Base-by-base conservation (phyloP, 1,139 yeast genomes). In the Zygosaccharomyces sapae region DNA sequence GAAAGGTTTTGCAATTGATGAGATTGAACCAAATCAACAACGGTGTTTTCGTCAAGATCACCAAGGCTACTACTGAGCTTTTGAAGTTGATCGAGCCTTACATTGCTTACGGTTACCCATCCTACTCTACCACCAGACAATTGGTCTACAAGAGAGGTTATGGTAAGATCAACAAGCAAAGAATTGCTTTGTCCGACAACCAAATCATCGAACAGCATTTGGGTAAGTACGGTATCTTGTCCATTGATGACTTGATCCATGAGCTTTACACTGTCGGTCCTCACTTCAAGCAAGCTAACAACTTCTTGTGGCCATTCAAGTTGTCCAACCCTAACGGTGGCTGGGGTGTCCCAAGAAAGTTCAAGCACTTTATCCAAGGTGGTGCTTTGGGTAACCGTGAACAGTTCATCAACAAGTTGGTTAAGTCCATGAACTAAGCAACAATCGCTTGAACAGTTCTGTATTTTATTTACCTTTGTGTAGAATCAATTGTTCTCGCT, bases 351-450 rank as follows among this genome's bases (percentile, higher is more conserved):
- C 81, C 85, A 73, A 89, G 97, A 86, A 92, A 92, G 84, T 92
- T 92, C 96, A 85, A 84, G 82, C 98, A 92, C 81, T 92, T 87
- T 75, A 87, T 92, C 82, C 97, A 90, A 81, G 97, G 98, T 81
- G 98, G 98, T 83, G 86, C 96, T 79, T 81, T 90, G 75, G 98
- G 98, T 83, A 90, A 92, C 96, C 89, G 97, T 79, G 98, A 92
- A 80, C 87, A 90, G 72, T 85, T 81, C 88, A 92, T 92, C 79
- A 92, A 92, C 84, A 86, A 87, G 75, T 86, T 94, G 77, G 90
- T 92, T 74, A 89, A 90, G 83, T 88, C 94, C 74, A 87, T 86
- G 95, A 86, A 85, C 89, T 86, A 84, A 76, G 70, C 24, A 38
- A n/a, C 22, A 33, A 27, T n/a, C n/a, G 27, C 37, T 35, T 38